Evolutionary conservation across 2,329 filamentous ascomycete species (phyloP), one percentile per base, ranked within the genome.

Genomic region (Fusarium albidum): DNA sequence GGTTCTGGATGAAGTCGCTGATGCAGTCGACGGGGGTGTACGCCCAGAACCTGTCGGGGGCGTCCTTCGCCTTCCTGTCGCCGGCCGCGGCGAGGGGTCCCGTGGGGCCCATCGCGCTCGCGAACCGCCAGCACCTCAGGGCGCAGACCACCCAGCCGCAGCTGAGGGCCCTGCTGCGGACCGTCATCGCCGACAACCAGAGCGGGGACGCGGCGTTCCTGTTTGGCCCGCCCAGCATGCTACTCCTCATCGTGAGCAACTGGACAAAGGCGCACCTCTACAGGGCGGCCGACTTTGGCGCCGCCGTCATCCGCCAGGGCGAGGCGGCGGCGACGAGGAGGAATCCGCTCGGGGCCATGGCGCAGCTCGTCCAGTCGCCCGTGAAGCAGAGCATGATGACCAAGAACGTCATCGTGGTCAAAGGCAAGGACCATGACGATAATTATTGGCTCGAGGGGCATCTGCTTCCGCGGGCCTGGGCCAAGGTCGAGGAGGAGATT

Each of bases 171-270:
- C 64, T 68, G 28, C 54, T 68, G 34, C 64, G 68, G 13, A 49
- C 60, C 9, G 29, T 69, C 11, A 63, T 62, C 6, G 49, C 62
- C 27, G 50, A 57, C 2, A 53, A 55, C 5, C 32, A 50, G 9
- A 63, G 55, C 17, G 61, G 62, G 12, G 52, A 61, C 11, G 45
- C 61, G 1, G 52, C 63, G 0, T 40, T 71, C 2, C 11, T 71
- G 1, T 73, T 68, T 28, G 74, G 76, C 6, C 66, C 71, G 10
- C 29, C 71, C 0, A 59, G 68, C 31, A 64, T 66, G 29, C 28
- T 70, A 10, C 63, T 78, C 8, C 46, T 79, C n/a, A 49, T 61
- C 3, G 68, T 73, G 29, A 73, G 68, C 9, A 79, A 79, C 54
- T 77, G 74, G 73, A 64, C 69, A 6, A 71, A 71, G 35, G 72